Conservation (phyloP, 2,329 filamentous ascomycete species). For the Verticillium nubilum region DNA sequence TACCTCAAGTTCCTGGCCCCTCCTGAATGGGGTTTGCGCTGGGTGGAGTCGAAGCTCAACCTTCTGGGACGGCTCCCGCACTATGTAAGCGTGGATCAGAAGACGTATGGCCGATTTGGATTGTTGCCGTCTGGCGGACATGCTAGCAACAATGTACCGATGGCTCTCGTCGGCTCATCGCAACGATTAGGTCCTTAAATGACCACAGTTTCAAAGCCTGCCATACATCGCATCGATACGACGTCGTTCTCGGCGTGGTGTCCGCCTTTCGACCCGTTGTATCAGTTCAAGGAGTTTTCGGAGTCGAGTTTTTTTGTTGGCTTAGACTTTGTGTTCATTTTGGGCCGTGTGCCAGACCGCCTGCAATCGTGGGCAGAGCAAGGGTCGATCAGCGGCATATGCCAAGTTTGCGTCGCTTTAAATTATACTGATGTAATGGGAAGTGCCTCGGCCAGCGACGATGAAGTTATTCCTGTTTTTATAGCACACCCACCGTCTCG, state of each 20-base stretch:
- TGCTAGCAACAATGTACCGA: constrained; percentile 35
- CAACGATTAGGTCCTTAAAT: constrained; percentile 65
- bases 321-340: background rate
- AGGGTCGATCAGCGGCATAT: too few species aligned
- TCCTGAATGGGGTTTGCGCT: constrained; percentile 80
- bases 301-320: too few species aligned
- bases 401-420: too few species aligned
- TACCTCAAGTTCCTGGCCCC: constrained; percentile 87
- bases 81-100: constrained; percentile 92
- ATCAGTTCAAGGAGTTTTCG: background rate
- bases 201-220: background rate
- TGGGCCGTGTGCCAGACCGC: too few species aligned
- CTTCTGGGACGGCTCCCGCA: constrained; percentile 78
- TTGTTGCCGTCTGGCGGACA: constrained; percentile 62
- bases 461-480: too few species aligned
- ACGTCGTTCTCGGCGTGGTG: background rate
- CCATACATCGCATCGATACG: background rate
- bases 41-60: constrained; percentile 84
- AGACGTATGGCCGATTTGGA: constrained; percentile 89
- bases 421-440: too few species aligned
- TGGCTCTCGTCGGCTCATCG: constrained; percentile 58
- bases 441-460: too few species aligned
- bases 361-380: too few species aligned
- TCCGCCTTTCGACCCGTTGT: background rate
- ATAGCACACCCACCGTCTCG: too few species aligned